Evolutionary conservation across 2,329 filamentous ascomycete species (phyloP), one percentile per base, ranked within the genome.

Genomic region (Aspergillus pseudoterreus): DNA sequence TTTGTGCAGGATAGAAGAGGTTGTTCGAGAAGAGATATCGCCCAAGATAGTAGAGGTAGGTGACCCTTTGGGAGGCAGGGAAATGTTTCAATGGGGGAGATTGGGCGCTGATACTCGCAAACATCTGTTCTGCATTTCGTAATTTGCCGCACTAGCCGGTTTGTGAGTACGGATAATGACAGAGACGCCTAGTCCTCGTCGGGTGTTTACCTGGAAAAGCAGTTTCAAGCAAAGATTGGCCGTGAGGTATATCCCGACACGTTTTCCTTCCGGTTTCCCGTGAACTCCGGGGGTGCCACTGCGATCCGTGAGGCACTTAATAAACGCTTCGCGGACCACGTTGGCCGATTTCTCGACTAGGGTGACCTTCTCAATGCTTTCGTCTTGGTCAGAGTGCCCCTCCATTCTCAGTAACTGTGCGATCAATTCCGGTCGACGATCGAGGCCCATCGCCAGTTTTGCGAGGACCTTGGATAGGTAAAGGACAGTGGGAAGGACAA

Each of bases 1-100:
- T 76, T 47, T 86, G 83, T 0, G 92, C 90, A 22, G 88, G 85
- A 55, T 82, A 83, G 70, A 90, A 96, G 66, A 95, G 86, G 59
- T 85, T 87, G 68, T 90, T 92, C 57, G 88, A 84, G 68, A 95
- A 90, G 64, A 92, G 84, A 72, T 92, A 96, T 52, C 91, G 86
- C 15, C 92, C 92, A 5, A 97, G 85, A 67, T 96, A 96, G 74
- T 96, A 96, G 12, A 97, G 84, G 62, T 92, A 97, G 3, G 91
- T 95, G 46, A 96, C 90, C 45, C 91, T 84, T 67, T 97, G 89
- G 5, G 87, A 82, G 19, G 89, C 90, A 2, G 92, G 90, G 64
- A 95, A 97, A 47, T 89, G 82, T 1, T 82, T 79, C 11, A 97
- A 75, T 0, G 90, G 89, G 1, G 91, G 91, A 0, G 89, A 92